These are phyloP conservation scores for Xerocomellus chrysenteron DNA, from an alignment of 768 basidiomycete species.

Conservation along the genomic window DNA sequence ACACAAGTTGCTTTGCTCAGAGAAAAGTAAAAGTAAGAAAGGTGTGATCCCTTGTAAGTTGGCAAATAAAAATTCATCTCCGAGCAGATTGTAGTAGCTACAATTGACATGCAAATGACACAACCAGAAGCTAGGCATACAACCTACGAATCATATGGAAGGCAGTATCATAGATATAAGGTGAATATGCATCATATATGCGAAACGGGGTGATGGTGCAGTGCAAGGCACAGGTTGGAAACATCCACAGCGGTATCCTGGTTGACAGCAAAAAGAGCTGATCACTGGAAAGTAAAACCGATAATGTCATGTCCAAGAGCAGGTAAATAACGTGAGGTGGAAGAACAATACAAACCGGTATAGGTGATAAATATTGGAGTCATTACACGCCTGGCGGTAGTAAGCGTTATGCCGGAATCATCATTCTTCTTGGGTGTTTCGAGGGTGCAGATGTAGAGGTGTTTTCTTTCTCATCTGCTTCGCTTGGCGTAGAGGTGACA, in stretches of 20 bases:
- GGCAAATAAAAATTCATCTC: not conserved
- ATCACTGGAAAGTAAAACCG: slow-evolving; percentile 10
- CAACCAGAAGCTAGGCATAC: slow-evolving; percentile 22
- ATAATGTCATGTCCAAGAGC: slow-evolving; percentile 14
- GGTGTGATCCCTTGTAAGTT: not conserved
- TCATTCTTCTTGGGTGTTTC: slow-evolving; percentile 18
- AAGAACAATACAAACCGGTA: slow-evolving; percentile 2
- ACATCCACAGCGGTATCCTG: slow-evolving; percentile 7
- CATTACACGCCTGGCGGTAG: not conserved
- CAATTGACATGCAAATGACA: slow-evolving; percentile 10
- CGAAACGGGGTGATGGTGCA: slow-evolving; percentile 1
- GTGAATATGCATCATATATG: slow-evolving; percentile 16
- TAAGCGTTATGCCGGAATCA: slow-evolving; percentile 14
- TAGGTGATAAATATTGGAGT: slow-evolving; percentile 9
- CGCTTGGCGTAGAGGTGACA: slow-evolving; percentile 40
- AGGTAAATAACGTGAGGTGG: slow-evolving; percentile 6
- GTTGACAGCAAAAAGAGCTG: slow-evolving; percentile 5
- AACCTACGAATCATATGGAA: slow-evolving; percentile 14
- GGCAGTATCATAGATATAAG: slow-evolving; percentile 17
- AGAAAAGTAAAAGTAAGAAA: not conserved
- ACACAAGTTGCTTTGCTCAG: too few species aligned
- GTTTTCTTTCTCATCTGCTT: slow-evolving; percentile 63
- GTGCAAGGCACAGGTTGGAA: slow-evolving; percentile 1
- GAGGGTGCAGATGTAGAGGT: slow-evolving; percentile 29
- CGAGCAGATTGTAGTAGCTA: slow-evolving; percentile 11